Evolutionary conservation across 768 basidiomycete species (phyloP).

Genomic region (Hygrophorus russula): DNA sequence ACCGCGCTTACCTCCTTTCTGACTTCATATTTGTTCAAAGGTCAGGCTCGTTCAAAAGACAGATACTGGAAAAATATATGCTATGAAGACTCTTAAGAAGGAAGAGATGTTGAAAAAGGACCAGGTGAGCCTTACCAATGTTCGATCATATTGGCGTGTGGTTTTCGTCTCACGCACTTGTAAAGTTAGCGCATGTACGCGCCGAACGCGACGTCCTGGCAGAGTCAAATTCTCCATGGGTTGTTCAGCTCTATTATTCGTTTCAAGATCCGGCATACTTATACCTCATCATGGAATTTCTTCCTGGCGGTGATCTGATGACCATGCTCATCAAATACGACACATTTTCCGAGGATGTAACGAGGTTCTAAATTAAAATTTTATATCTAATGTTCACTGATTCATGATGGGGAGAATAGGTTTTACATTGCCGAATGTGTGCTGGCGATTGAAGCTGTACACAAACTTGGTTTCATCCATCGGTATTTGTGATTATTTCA

Average conservation of each 20-base stretch:
- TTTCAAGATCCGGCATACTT: slow-evolving; percentile 91
- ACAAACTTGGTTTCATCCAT: slow-evolving; percentile 95
- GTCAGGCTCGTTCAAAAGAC: slow-evolving; percentile 93
- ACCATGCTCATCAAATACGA: slow-evolving; percentile 99
- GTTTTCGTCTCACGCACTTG: slow-evolving; percentile 1
- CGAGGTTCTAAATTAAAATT: slow-evolving; percentile 60
- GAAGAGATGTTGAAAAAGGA: slow-evolving; percentile 99
- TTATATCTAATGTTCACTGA: too few relatives aligned
- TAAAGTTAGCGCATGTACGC: slow-evolving; percentile 90
- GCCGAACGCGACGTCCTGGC: slow-evolving; percentile 96
- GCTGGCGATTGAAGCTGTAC: slow-evolving; percentile 94
- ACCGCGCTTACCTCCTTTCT: neutral
- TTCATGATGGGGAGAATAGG: slow-evolving; percentile 93
- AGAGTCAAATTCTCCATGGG: slow-evolving; percentile 92
- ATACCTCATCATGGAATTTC: slow-evolving; percentile 98
- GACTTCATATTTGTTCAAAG: slow-evolving; percentile 21
- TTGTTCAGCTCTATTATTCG: slow-evolving; percentile 95
- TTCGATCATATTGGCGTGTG: neutral
- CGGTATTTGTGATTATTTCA: slow-evolving; percentile 38
- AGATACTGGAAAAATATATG: slow-evolving; percentile 97
- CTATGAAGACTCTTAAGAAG: slow-evolving; percentile 97
- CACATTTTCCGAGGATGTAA: slow-evolving; percentile 96
- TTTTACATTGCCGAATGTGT: slow-evolving; percentile 99
- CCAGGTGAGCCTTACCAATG: slow-evolving; percentile 46
- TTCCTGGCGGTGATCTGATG: slow-evolving; percentile 98